phyloP scores from a whole-genome alignment of 495 filamentous ascomycete species.

The Cercophora samala region DNA sequence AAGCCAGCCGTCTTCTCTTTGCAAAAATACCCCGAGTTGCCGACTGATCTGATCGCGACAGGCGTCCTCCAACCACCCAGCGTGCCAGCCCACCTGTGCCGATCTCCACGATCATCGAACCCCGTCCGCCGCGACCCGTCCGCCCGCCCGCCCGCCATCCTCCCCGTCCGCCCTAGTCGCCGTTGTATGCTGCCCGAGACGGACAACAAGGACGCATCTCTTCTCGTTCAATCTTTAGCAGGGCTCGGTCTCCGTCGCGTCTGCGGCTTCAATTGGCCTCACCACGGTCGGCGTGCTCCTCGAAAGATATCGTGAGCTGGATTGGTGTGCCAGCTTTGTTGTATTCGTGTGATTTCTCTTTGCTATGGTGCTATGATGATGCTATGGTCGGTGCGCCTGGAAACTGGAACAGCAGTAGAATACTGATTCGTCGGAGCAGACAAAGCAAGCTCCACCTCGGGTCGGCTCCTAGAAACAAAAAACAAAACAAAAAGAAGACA shows the following conservation, averaged over 20 bases:
- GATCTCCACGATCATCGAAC: background rate
- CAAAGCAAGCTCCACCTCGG: background rate
- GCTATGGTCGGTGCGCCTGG: background rate
- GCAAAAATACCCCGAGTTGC: background rate
- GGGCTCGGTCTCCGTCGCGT: background rate
- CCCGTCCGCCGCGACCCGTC: slow-evolving; percentile 8
- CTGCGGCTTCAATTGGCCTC: background rate
- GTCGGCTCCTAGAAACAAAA: background rate
- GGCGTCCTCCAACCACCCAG: background rate
- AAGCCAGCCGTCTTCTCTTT: background rate
- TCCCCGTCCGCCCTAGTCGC: background rate
- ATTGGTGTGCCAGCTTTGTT: background rate
- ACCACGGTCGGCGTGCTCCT: background rate
- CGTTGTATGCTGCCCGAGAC: background rate
- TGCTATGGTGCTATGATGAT: background rate
- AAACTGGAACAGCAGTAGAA: slow-evolving; percentile 2
- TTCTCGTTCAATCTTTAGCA: background rate
- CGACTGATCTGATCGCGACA: background rate
- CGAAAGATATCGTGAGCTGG: background rate
- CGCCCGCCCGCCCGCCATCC: background rate
- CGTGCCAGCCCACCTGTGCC: background rate
- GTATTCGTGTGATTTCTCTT: background rate
- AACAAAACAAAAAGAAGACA: too few relatives aligned
- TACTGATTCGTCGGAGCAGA: background rate
- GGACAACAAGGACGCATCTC: too few relatives aligned